Percentiles rank a stretch among this genome's conserved stretches.
These are phyloP conservation scores for Cubamyces sp. DNA, from an alignment of 768 basidiomycete genomes.

Conservation along the genomic window DNA sequence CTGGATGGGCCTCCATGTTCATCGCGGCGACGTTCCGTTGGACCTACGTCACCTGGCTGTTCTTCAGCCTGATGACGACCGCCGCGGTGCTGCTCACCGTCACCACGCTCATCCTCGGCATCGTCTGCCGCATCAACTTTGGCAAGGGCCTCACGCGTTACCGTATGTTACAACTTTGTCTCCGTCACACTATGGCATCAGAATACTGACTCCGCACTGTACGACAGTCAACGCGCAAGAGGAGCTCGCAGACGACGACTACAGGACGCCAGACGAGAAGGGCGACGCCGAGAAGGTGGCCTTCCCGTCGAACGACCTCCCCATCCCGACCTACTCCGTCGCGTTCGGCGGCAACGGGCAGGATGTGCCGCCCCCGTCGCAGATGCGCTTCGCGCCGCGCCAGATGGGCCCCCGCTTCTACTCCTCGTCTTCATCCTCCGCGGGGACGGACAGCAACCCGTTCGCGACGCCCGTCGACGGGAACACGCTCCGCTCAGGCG, in stretches of 20 bases:
- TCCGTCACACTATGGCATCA: background rate
- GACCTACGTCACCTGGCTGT: conserved; percentile 74
- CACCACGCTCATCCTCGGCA: conserved; percentile 59
- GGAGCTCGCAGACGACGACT: conserved; percentile 44
- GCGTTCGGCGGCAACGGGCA: conserved; percentile 38
- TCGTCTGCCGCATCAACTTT: conserved; percentile 75
- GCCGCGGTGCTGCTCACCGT: conserved; percentile 62
- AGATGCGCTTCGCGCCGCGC: conserved; percentile 41
- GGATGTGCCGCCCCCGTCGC: conserved; percentile 42
- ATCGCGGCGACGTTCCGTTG: conserved; percentile 72
- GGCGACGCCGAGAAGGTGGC: conserved; percentile 51
- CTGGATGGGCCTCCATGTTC: conserved; percentile 76
- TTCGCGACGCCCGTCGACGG: conserved; percentile 39
- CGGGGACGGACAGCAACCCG: conserved; percentile 35
- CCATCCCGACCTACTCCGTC: conserved; percentile 58
- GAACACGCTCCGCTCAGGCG: background rate
- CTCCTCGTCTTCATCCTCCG: conserved; percentile 25
- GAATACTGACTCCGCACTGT: background rate
- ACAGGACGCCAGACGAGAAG: conserved; percentile 43
- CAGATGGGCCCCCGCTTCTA: conserved; percentile 54
- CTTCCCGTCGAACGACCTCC: conserved; percentile 59
- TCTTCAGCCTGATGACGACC: conserved; percentile 68
- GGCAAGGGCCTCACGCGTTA: conserved; percentile 72
- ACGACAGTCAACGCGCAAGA: conserved; percentile 59
- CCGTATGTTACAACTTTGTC: conserved; percentile 49